These are phyloP conservation scores for Clonostachys sp. DNA, from an alignment of 2,329 filamentous ascomycete species.

Conservation along the genomic window DNA sequence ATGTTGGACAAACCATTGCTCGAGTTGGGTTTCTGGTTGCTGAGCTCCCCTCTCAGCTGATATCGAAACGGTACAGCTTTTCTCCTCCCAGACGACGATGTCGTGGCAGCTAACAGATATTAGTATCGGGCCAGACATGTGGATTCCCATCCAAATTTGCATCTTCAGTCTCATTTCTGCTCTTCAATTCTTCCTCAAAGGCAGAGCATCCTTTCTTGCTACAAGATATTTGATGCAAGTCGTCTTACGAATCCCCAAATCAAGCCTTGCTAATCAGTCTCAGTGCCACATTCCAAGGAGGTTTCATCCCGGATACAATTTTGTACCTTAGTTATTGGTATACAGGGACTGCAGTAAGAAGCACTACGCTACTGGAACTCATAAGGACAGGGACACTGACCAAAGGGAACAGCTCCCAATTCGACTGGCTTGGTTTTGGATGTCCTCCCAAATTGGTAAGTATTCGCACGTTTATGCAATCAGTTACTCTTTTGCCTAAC, in stretches of 20 bases:
- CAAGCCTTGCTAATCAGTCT: not conserved
- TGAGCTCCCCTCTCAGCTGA: constrained; percentile 47
- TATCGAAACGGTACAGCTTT: constrained; percentile 28
- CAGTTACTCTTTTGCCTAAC: no score
- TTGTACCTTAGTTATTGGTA: constrained; percentile 69
- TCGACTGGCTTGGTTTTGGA: constrained; percentile 66
- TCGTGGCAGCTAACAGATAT: not conserved
- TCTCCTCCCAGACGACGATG: constrained; percentile 8
- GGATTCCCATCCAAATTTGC: constrained; percentile 43
- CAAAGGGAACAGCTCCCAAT: constrained; percentile 45
- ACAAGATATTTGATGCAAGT: constrained; percentile 22
- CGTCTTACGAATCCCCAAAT: not conserved
- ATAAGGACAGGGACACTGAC: not conserved
- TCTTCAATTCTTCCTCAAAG: constrained; percentile 23
- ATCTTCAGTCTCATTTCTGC: constrained; percentile 23
- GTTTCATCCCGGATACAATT: constrained; percentile 54
- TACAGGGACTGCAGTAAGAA: constrained; percentile 43
- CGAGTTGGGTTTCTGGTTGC: constrained; percentile 39
- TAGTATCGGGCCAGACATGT: constrained; percentile 36
- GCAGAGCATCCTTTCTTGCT: constrained; percentile 21
- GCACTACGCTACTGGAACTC: no score
- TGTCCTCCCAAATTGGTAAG: constrained; percentile 23
- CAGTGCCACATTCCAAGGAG: constrained; percentile 33
- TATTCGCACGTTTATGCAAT: no score
- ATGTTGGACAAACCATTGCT: constrained; percentile 20